phyloP scores from a whole-genome alignment of 306 rosid species.

The Morella rubra region DNA sequence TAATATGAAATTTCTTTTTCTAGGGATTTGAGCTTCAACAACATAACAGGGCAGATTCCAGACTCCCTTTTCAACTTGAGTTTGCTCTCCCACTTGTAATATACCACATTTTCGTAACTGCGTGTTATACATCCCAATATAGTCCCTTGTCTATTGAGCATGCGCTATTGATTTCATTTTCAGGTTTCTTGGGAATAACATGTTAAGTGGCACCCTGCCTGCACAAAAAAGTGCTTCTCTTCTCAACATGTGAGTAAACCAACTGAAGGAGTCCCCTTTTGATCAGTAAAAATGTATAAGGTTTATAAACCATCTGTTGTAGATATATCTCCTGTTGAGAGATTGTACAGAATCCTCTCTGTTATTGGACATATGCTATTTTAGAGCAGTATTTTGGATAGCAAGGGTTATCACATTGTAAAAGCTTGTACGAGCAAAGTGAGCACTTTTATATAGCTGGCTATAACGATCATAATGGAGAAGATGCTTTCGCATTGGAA shows the following conservation, averaged over 20 bases:
- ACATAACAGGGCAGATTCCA: conserved; percentile 56
- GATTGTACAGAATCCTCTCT: not conserved
- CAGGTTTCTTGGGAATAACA: conserved; percentile 85
- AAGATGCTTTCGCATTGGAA: not conserved
- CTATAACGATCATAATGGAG: not conserved
- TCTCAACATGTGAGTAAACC: conserved; percentile 51
- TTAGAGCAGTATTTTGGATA: not conserved
- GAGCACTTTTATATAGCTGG: not conserved
- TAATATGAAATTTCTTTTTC: conserved; percentile 2
- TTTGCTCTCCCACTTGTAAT: conserved; percentile 60
- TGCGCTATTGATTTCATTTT: conserved; percentile 9
- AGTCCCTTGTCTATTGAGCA: conserved; percentile 8
- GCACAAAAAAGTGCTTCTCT: conserved; percentile 44
- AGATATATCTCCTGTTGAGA: not conserved
- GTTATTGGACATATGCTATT: not conserved
- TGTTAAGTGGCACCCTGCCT: conserved; percentile 61
- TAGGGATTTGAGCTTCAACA: conserved; percentile 95
- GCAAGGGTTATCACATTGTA: not conserved
- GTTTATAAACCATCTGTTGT: not conserved
- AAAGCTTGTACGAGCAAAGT: not conserved
- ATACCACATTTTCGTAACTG: conserved; percentile 15
- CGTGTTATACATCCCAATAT: not conserved
- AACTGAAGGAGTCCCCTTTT: not conserved
- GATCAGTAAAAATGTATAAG: not conserved
- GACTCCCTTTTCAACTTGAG: conserved; percentile 65